Percentiles rank a stretch among this genome's conserved stretches.
Evolutionary conservation across 2,329 filamentous ascomycete genomes (phyloP).

Genomic region (Pezicula radicicola): DNA sequence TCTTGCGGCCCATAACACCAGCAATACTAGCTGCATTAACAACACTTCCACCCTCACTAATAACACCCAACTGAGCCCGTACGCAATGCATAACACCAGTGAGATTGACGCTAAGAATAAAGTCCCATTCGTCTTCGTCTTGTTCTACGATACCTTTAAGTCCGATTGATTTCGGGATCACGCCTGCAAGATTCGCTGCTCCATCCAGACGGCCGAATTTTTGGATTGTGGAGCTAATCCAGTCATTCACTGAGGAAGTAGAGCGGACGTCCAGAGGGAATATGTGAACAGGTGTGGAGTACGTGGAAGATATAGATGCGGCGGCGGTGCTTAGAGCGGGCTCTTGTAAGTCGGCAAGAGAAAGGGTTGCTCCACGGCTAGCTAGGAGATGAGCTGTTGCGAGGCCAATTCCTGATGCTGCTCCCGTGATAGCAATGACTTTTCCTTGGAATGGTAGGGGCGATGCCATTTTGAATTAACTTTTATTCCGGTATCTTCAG

Average conservation of each 20-base stretch:
- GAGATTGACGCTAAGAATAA: conserved; percentile 40
- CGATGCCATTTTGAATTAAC: not conserved
- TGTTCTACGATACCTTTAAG: conserved; percentile 19
- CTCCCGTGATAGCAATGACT: conserved; percentile 74
- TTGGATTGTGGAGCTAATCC: conserved; percentile 29
- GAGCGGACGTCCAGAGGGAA: conserved; percentile 27
- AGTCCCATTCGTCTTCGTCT: conserved; percentile 38
- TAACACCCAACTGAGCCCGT: conserved; percentile 42
- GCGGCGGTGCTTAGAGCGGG: conserved; percentile 21
- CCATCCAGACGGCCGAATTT: conserved; percentile 33
- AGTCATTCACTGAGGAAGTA: conserved; percentile 23
- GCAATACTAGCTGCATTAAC: conserved; percentile 47
- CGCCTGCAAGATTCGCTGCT: conserved; percentile 36
- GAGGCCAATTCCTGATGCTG: conserved; percentile 71
- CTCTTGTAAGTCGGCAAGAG: conserved; percentile 13
- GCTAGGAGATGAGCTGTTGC: conserved; percentile 55
- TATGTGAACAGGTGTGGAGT: conserved; percentile 21
- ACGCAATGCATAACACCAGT: conserved; percentile 48
- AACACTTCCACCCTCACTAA: conserved; percentile 49
- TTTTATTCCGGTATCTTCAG: too few relatives aligned
- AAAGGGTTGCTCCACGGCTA: conserved; percentile 9
- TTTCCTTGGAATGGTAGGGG: conserved; percentile 30
- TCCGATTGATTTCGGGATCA: conserved; percentile 4
- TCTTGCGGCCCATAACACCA: conserved; percentile 32
- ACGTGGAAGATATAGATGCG: conserved; percentile 18